Evolutionary conservation across 1,139 yeast species (phyloP).

Genomic region (Hyphopichia pseudoburtonii): DNA sequence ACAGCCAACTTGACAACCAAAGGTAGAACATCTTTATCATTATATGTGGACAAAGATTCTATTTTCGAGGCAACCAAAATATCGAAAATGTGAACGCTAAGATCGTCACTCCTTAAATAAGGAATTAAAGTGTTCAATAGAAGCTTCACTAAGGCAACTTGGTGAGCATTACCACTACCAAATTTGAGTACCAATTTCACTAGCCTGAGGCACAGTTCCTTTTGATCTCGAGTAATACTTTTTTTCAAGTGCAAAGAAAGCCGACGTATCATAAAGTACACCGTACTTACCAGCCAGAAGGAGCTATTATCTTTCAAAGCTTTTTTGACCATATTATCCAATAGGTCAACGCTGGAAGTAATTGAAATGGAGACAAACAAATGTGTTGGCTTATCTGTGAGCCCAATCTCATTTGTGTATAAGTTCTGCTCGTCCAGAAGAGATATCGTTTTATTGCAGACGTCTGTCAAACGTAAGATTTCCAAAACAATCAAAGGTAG

Average conservation of each 20-base stretch:
- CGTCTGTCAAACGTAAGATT: conserved; percentile 40
- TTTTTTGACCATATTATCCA: conserved; percentile 18
- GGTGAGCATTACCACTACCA: conserved; percentile 16
- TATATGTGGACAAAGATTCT: conserved; percentile 8
- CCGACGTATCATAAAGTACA: conserved; percentile 40
- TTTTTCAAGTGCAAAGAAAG: conserved; percentile 24
- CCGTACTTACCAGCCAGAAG: conserved; percentile 38
- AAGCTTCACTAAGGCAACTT: conserved; percentile 18
- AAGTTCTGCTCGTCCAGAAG: too few species aligned
- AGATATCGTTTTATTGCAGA: conserved; percentile 35
- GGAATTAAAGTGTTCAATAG: conserved; percentile 21
- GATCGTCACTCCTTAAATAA: conserved; percentile 12
- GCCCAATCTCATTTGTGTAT: too few species aligned
- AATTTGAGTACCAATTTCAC: conserved; percentile 38
- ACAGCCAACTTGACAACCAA: conserved; percentile 12
- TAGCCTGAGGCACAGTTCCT: conserved; percentile 29
- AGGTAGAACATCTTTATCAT: conserved; percentile 9
- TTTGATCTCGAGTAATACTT: conserved; percentile 22
- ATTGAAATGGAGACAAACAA: conserved; percentile 23
- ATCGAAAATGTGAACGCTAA: conserved; percentile 24
- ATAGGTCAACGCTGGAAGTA: conserved; percentile 25
- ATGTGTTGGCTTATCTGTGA: too few species aligned
- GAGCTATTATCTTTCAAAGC: conserved; percentile 8
- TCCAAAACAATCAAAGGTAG: conserved; percentile 21
- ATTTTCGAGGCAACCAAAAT: conserved; percentile 13